These are phyloP conservation scores for Pyracantha coccinea DNA, from an alignment of 331 rosid genomes.

Conservation along the genomic window DNA sequence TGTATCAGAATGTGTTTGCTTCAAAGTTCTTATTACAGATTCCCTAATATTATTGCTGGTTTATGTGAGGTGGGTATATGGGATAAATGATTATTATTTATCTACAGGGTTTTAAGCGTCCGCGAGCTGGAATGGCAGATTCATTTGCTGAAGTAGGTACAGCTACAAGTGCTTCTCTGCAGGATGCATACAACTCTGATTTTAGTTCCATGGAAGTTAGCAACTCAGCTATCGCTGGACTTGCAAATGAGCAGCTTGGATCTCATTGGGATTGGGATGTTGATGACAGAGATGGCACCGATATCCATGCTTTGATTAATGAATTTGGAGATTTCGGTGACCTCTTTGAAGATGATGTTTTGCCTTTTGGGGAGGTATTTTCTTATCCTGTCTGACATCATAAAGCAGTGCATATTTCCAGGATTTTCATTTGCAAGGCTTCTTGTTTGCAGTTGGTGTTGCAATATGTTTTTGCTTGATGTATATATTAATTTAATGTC, in stretches of 20 bases:
- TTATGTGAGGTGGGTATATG: neutral
- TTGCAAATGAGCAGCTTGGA: slow-evolving; percentile 59
- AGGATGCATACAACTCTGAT: slow-evolving; percentile 70
- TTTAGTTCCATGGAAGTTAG: slow-evolving; percentile 65
- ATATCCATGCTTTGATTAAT: slow-evolving; percentile 73
- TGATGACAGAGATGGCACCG: slow-evolving; percentile 75
- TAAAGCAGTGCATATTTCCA: neutral
- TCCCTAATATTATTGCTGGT: neutral
- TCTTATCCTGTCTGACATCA: neutral
- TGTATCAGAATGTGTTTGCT: too few species aligned
- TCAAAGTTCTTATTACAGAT: too few species aligned
- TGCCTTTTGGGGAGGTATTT: slow-evolving; percentile 97
- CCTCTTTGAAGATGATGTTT: slow-evolving; percentile 73
- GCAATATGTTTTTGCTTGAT: neutral
- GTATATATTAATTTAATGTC: neutral
- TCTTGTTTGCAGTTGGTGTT: neutral
- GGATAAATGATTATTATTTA: slow-evolving; percentile 8
- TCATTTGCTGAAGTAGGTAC: slow-evolving; percentile 54
- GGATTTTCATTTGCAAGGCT: neutral
- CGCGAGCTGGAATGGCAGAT: slow-evolving; percentile 62
- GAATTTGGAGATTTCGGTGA: slow-evolving; percentile 98
- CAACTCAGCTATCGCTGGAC: slow-evolving; percentile 61
- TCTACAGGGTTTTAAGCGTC: slow-evolving; percentile 73
- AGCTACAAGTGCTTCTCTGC: slow-evolving; percentile 47
- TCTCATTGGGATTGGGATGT: slow-evolving; percentile 95